Conservation (phyloP, 805 yeast genomes). For the Candida chauliodis region DNA sequence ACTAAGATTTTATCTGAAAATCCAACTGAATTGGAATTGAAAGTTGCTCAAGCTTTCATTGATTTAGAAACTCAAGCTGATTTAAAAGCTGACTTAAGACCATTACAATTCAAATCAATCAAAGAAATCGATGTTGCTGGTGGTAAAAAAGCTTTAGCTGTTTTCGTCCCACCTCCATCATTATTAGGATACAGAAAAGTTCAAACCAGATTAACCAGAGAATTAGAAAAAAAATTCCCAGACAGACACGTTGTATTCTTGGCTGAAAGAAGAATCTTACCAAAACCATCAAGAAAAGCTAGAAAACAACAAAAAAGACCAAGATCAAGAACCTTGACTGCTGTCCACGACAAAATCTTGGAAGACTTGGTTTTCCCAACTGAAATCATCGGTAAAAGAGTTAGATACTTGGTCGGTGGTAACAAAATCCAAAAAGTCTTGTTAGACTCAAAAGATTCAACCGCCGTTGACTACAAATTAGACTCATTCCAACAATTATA, state of each 20-base stretch:
- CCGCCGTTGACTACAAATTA: conserved; percentile 96
- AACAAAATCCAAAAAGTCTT: conserved; percentile 96
- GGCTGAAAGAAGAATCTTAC: conserved; percentile 99
- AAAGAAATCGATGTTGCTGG: conserved; percentile 97
- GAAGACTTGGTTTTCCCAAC: conserved; percentile 99
- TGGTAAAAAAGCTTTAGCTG: conserved; percentile 97
- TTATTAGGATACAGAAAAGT: conserved; percentile 92
- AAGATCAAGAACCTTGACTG: conserved; percentile 97
- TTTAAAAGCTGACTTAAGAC: conserved; percentile 96
- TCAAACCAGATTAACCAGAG: conserved; percentile 96
- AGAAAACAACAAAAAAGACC: conserved; percentile 98
- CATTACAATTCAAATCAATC: conserved; percentile 97
- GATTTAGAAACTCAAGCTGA: conserved; percentile 97
- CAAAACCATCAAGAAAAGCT: conserved; percentile 96
- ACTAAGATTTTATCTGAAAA: conserved; percentile 91
- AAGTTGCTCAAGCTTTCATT: conserved; percentile 97
- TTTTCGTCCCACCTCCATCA: conserved; percentile 97
- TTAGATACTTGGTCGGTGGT: conserved; percentile 98
- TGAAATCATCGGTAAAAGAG: conserved; percentile 98
- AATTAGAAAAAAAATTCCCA: conserved; percentile 99
- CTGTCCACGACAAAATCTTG: conserved; percentile 97
- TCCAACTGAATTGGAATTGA: conserved; percentile 98
- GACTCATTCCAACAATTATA: conserved; percentile 99
- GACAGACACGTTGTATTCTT: conserved; percentile 99
- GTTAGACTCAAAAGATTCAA: conserved; percentile 96